These are phyloP conservation scores for Astrothelium macrocarpum DNA, from an alignment of 495 filamentous ascomycete genomes.

Conservation along the genomic window DNA sequence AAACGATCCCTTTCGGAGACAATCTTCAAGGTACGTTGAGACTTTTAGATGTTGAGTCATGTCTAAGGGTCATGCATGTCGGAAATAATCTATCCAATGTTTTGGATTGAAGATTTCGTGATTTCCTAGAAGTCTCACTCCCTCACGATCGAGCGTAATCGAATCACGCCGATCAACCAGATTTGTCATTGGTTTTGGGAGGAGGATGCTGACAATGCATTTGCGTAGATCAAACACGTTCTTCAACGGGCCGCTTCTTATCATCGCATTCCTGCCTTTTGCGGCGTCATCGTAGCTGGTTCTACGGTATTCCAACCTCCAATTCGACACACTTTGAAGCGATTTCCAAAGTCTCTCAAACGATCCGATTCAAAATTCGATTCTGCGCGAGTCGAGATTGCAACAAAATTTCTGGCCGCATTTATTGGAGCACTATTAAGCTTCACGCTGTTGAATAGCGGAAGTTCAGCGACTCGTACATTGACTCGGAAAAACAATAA, in stretches of 20 bases:
- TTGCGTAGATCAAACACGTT: constrained; percentile 14
- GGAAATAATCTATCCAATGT: not conserved
- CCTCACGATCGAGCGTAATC: not conserved
- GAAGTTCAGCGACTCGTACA: not conserved
- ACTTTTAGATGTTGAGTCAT: not conserved
- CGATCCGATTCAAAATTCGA: not conserved
- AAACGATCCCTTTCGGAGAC: not conserved
- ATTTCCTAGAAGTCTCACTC: not conserved
- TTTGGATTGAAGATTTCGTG: not conserved
- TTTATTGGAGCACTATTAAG: constrained; percentile 21
- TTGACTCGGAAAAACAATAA: not conserved
- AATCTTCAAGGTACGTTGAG: not conserved
- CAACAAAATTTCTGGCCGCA: constrained; percentile 22
- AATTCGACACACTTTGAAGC: constrained; percentile 21
- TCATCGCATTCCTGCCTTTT: constrained; percentile 70
- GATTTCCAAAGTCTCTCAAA: not conserved
- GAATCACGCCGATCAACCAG: not conserved
- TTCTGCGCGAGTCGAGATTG: not conserved
- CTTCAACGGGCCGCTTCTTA: constrained; percentile 31
- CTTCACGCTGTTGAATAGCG: constrained; percentile 23
- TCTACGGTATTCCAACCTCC: constrained; percentile 58
- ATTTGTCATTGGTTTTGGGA: not conserved
- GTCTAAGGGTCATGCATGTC: not conserved
- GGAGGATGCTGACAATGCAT: not conserved
- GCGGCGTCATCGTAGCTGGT: constrained; percentile 64